These are phyloP conservation scores for Helotiales sp. DNA, from an alignment of 2,329 filamentous ascomycete genomes.

Conservation along the genomic window DNA sequence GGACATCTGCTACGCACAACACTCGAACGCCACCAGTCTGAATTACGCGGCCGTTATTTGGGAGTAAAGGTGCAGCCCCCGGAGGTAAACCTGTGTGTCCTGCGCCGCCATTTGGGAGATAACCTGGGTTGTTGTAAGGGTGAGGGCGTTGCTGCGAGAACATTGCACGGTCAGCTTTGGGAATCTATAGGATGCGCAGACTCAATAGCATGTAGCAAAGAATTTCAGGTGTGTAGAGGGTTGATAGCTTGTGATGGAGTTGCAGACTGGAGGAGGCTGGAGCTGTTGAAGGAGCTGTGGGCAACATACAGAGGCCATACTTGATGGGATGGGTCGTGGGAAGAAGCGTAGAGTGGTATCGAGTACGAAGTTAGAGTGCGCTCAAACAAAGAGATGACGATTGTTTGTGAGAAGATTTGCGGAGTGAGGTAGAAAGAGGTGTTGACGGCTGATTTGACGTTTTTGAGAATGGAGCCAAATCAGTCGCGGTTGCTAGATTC, in stretches of 20 bases:
- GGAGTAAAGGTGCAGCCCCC: slow-evolving; percentile 67
- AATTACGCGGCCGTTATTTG: slow-evolving; percentile 70
- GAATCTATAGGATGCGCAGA: slow-evolving; percentile 4
- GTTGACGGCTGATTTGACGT: slow-evolving; percentile 13
- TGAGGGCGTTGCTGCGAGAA: slow-evolving; percentile 43
- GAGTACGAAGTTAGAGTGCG: slow-evolving; percentile 28
- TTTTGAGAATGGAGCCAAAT: slow-evolving; percentile 24
- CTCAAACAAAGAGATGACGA: slow-evolving; percentile 23
- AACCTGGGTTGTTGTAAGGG: slow-evolving; percentile 46
- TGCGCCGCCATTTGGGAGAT: slow-evolving; percentile 66
- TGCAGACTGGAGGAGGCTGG: slow-evolving; percentile 6
- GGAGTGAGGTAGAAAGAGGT: slow-evolving; percentile 4
- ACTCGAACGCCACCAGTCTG: slow-evolving; percentile 70
- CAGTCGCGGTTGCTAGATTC: slow-evolving; percentile 24
- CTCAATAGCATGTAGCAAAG: background rate
- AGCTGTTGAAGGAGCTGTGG: slow-evolving; percentile 23
- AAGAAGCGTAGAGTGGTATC: slow-evolving; percentile 17
- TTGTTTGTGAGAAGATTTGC: slow-evolving; percentile 12
- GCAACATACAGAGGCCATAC: slow-evolving; percentile 41
- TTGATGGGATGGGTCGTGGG: slow-evolving; percentile 20
- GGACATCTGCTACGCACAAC: slow-evolving; percentile 73
- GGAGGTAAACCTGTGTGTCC: slow-evolving; percentile 54
- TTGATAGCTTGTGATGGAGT: slow-evolving; percentile 7
- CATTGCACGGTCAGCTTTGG: slow-evolving; percentile 32
- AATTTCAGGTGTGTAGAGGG: background rate